Conservation (phyloP, 2,329 filamentous ascomycete genomes). For the Talaromyces sp. region DNA sequence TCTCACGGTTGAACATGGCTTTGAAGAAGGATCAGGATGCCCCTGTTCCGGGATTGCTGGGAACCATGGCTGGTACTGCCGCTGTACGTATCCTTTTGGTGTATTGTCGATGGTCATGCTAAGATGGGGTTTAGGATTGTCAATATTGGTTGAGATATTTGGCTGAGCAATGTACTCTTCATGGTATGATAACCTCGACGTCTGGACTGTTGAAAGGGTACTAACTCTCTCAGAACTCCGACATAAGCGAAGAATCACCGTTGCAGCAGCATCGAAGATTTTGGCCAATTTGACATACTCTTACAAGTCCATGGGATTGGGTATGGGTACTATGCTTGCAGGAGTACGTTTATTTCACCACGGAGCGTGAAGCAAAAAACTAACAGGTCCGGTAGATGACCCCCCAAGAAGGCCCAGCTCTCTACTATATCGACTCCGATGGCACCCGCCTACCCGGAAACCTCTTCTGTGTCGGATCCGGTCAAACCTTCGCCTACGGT, state of each 20-base stretch:
- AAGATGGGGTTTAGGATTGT: constrained; percentile 66
- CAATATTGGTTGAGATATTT: constrained; percentile 99
- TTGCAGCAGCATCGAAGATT: constrained; percentile 96
- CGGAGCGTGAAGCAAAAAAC: background rate
- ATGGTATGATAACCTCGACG: constrained; percentile 52
- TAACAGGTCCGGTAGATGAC: constrained; percentile 31
- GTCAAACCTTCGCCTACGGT: constrained; percentile 98
- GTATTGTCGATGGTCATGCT: background rate
- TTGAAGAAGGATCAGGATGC: constrained; percentile 37
- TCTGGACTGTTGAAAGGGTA: background rate
- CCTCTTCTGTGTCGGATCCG: constrained; percentile 96
- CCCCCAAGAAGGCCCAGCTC: constrained; percentile 88
- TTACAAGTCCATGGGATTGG: constrained; percentile 98
- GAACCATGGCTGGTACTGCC: constrained; percentile 97
- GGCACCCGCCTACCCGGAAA: constrained; percentile 90
- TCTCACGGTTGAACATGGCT: constrained; percentile 41
- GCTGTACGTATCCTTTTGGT: constrained; percentile 57
- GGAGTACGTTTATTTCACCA: constrained; percentile 78
- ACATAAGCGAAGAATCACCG: constrained; percentile 97
- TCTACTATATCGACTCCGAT: constrained; percentile 99
- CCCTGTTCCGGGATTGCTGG: constrained; percentile 62
- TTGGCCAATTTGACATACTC: constrained; percentile 96
- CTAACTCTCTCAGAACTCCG: constrained; percentile 64
- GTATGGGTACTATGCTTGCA: constrained; percentile 99
- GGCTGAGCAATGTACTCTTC: constrained; percentile 97